Conservation (phyloP, 139 green algal species). For the Raphidocelis subcapitata region DNA sequence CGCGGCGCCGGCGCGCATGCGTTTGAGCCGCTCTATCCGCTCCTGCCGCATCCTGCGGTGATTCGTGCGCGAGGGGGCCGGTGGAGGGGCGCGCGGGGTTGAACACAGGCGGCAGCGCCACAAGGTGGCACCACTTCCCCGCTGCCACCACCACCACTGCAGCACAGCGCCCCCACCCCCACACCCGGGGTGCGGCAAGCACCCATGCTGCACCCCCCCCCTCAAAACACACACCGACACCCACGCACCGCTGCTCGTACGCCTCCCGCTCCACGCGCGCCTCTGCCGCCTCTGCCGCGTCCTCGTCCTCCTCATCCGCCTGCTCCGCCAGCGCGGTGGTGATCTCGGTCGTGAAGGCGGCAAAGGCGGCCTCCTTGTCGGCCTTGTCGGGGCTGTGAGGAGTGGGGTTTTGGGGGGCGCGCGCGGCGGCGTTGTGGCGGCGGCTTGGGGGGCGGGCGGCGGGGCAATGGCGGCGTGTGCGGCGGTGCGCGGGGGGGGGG, state of each 20-base stretch:
- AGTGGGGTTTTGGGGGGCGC: neutral
- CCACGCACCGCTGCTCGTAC: slow-evolving; percentile 45
- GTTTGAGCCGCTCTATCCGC: slow-evolving; percentile 7
- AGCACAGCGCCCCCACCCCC: no score
- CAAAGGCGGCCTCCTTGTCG: slow-evolving; percentile 17
- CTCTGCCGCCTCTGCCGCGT: slow-evolving; percentile 43
- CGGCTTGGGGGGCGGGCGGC: neutral
- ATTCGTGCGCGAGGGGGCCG: no score
- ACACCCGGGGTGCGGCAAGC: no score
- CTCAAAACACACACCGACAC: neutral
- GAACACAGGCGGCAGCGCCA: no score
- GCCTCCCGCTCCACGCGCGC: slow-evolving; percentile 51
- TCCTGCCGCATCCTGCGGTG: slow-evolving; percentile 6
- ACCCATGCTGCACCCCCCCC: no score
- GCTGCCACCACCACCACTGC: no score
- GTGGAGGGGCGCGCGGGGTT: neutral
- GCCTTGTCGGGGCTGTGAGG: slow-evolving; percentile 10
- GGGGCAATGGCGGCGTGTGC: neutral
- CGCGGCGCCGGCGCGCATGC: neutral
- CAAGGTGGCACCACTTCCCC: no score
- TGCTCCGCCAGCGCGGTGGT: slow-evolving; percentile 47
- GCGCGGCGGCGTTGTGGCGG: neutral
- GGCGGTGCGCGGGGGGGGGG: neutral
- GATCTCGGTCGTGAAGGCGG: slow-evolving; percentile 42
- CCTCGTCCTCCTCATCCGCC: slow-evolving; percentile 43